Evolutionary conservation across 2,329 filamentous ascomycete species (phyloP).

Genomic region (Akanthomyces uredinophilus): DNA sequence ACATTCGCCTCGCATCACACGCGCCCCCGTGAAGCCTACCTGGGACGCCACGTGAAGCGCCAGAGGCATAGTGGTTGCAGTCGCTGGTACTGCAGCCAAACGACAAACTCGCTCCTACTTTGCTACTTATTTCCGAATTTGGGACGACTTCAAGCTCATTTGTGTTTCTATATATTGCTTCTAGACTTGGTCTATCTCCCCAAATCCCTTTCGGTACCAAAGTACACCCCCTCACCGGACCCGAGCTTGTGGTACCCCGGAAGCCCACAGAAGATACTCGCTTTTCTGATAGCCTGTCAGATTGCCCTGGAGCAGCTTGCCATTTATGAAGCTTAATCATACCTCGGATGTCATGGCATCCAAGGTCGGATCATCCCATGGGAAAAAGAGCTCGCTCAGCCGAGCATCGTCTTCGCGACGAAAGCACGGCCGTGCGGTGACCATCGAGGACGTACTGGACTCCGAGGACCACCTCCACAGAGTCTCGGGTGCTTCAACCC

Average conservation of each 20-base stretch:
- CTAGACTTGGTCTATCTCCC: neutral
- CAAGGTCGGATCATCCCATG: neutral
- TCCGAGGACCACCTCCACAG: slow-evolving; percentile 1
- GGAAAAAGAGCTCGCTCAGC: slow-evolving; percentile 11
- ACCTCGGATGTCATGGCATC: neutral
- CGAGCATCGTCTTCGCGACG: slow-evolving; percentile 9
- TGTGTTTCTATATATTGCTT: neutral
- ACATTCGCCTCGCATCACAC: neutral
- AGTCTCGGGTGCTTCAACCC: neutral
- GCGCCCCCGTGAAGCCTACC: slow-evolving; percentile 4
- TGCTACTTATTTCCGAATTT: neutral
- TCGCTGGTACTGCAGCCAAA: neutral
- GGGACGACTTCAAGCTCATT: neutral
- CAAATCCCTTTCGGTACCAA: neutral
- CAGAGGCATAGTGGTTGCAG: slow-evolving; percentile 6
- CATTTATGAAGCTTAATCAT: neutral
- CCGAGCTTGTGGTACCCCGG: slow-evolving; percentile 2
- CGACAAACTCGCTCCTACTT: neutral
- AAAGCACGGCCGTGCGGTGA: slow-evolving; percentile 2
- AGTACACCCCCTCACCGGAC: neutral
- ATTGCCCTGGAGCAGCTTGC: neutral
- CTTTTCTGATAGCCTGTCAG: neutral
- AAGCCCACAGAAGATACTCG: neutral
- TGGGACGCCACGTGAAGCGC: neutral
- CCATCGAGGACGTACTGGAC: slow-evolving; percentile 8